A percentile compares a stretch with the other conserved stretches of the same genome.
Conservation (phyloP, 805 yeast species). For the Pichia insulana region DNA sequence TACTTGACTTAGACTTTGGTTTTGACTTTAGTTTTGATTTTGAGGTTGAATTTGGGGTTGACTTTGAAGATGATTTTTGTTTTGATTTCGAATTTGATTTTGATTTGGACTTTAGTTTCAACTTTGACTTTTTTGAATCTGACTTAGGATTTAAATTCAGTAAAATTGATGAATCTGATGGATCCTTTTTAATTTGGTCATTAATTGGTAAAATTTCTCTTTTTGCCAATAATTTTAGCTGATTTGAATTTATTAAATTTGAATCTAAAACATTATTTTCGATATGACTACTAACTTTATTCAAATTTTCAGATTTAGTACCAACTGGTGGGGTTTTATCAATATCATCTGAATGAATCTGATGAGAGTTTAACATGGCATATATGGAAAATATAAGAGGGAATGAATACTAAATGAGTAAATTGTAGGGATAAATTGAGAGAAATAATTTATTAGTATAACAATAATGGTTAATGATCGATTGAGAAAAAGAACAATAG, state of each 20-base stretch:
- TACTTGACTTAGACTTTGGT: neutral
- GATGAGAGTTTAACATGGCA: neutral
- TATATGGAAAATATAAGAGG: too few relatives aligned
- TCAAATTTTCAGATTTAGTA: neutral
- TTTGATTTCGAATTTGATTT: neutral
- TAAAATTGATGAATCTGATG: too few relatives aligned
- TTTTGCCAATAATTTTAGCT: neutral
- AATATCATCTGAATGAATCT: too few relatives aligned
- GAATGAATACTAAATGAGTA: too few relatives aligned
- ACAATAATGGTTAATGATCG: too few relatives aligned
- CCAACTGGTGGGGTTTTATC: too few relatives aligned
- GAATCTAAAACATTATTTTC: neutral
- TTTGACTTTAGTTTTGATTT: neutral
- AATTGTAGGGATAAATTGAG: too few relatives aligned
- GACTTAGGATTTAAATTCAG: neutral
- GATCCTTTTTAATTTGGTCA: too few relatives aligned
- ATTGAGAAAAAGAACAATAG: too few relatives aligned
- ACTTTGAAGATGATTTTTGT: neutral
- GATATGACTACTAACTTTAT: neutral
- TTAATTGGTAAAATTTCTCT: neutral
- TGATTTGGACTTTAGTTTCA: neutral
- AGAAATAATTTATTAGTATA: too few relatives aligned
- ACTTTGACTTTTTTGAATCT: too few relatives aligned
- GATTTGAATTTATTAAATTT: neutral
- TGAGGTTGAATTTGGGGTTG: neutral